Base-by-base conservation (phyloP, 2,329 filamentous ascomycete genomes). In the Elsinoe ampelina region DNA sequence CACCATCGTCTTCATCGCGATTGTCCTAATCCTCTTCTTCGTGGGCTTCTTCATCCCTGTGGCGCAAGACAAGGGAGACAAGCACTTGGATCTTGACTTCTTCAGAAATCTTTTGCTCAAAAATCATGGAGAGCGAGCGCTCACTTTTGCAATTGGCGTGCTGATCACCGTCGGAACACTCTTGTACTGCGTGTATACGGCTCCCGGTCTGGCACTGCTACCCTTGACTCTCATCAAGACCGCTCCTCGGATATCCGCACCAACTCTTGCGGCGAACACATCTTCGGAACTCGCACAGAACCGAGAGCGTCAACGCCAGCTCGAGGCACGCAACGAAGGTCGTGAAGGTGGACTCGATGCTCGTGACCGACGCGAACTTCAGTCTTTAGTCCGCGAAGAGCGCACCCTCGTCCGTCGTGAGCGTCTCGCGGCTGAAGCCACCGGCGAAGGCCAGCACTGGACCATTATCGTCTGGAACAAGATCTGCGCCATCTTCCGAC, bases 31-130 rank as follows among this genome's bases (percentile, higher is more conserved):
- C 45, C 75, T 98, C 12, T 95, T 98, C 76, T 72, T 96, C 17
- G 80, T 97, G 26, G 93, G 93, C 42, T 95, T 97, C 76, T 96
- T 98, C 70, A 84, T 95, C 0, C 93, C 93, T 0, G 83, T 89
- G 4, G 85, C 87, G 4, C 86, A 82, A 59, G 78, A 84, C 60
- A 78, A 79, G 59, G 66, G 70, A 54, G 82, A 83, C 51, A 79
- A 79, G 38, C 83, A 89, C 67, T 79, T 86, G 65, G 89, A 95
- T 64, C 77, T 96, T 58, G 92, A 95, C 71, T 97, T 90, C 72
- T 95, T 95, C 81, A 92, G 87, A 74, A 82, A 82, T 56, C 76
- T 97, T 10, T 75, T 97, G 47, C 77, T 86, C 1, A 86, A 90
- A 68, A 95, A 95, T 68, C 87, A 91, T 70, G 91, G 90, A 59